Conservation (phyloP, 441 rosid species). For the Mallotus repandus region DNA sequence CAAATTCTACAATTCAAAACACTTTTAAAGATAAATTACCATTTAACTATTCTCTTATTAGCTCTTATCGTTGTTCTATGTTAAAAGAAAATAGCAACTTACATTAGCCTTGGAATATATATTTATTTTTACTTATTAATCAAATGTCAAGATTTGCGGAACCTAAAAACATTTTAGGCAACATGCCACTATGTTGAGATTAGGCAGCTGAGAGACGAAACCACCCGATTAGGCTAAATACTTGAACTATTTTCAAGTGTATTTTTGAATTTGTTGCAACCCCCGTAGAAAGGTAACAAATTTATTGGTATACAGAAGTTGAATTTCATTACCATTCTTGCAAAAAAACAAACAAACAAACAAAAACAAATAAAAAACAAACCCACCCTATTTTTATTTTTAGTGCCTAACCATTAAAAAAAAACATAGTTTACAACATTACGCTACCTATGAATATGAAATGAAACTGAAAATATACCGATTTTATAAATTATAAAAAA, state of each 20-base stretch:
- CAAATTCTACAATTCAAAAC: too few relatives aligned
- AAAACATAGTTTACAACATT: too few relatives aligned
- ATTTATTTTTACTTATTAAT: background rate
- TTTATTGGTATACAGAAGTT: background rate
- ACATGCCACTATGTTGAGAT: background rate
- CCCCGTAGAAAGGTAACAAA: too few relatives aligned
- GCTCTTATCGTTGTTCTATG: too few relatives aligned
- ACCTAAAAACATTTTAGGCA: background rate
- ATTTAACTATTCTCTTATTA: too few relatives aligned
- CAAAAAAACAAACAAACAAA: background rate
- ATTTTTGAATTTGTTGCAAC: background rate
- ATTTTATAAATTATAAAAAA: too few relatives aligned
- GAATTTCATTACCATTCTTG: background rate
- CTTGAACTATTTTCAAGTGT: background rate
- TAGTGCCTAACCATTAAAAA: too few relatives aligned
- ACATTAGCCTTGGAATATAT: background rate
- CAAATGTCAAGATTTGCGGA: background rate
- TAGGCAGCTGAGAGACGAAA: background rate
- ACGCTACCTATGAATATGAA: too few relatives aligned
- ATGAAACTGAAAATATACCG: too few relatives aligned
- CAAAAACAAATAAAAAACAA: background rate
- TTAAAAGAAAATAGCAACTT: too few relatives aligned
- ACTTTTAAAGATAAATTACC: rapidly evolving
- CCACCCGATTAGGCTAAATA: background rate
- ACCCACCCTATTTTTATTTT: too few relatives aligned